These are phyloP conservation scores for Verticillium nonalfalfae DNA, from an alignment of 2,329 filamentous ascomycete genomes.

Conservation along the genomic window DNA sequence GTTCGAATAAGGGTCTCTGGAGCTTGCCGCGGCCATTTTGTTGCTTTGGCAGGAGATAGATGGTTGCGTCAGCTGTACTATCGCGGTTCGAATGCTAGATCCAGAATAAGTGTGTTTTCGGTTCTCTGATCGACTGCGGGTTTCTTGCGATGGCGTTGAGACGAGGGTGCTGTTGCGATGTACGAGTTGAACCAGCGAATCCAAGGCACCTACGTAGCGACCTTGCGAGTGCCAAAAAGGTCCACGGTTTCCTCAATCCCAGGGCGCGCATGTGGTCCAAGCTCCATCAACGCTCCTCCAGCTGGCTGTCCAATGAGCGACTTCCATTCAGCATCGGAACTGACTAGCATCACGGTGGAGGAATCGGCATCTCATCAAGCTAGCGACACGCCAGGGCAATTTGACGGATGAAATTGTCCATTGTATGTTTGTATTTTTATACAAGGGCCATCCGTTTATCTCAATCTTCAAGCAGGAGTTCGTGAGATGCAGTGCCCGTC, in stretches of 20 bases:
- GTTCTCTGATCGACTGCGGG: not conserved
- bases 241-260: constrained; percentile 19
- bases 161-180: not conserved
- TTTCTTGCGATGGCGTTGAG: not conserved
- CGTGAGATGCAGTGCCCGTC: no score
- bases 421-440: no score
- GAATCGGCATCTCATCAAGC: no score
- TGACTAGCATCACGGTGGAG: no score
- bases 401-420: no score
- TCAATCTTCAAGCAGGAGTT: no score
- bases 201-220: constrained; percentile 1
- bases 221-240: constrained; percentile 9
- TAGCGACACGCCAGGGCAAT: no score
- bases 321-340: not conserved
- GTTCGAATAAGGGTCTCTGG: constrained; percentile 53
- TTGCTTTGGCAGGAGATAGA: not conserved
- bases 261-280: constrained; percentile 15
- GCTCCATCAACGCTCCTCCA: constrained; percentile 11
- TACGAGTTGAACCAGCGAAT: not conserved
- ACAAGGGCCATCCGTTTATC: no score
- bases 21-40: constrained; percentile 40
- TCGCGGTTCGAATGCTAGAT: not conserved
- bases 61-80: not conserved
- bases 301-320: not conserved
- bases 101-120: not conserved